A percentile compares a stretch with the other conserved stretches of the same genome.
These are phyloP conservation scores for Athelia psychrophila DNA, from an alignment of 1,284 basidiomycete species.

Conservation along the genomic window DNA sequence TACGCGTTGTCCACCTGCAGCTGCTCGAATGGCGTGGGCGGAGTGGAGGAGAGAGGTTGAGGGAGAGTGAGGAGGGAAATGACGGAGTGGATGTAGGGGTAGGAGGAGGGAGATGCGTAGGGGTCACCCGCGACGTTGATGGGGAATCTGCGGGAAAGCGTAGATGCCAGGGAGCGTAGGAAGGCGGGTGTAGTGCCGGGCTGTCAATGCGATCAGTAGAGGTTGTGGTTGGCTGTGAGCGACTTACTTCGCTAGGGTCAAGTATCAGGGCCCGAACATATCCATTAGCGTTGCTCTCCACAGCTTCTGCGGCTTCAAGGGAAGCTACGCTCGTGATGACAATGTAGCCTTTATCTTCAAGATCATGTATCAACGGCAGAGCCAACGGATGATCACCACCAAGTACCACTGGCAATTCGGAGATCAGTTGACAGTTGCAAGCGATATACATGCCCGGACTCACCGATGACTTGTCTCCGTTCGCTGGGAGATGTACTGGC, in stretches of 20 bases:
- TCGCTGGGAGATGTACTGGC: conserved; percentile 34
- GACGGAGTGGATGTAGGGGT: conserved; percentile 68
- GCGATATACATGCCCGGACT: conserved; percentile 20
- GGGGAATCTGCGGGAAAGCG: conserved; percentile 80
- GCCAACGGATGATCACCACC: conserved; percentile 75
- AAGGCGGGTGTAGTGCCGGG: conserved; percentile 70
- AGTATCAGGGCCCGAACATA: conserved; percentile 78
- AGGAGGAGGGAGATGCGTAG: conserved; percentile 57
- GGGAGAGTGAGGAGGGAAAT: conserved; percentile 68
- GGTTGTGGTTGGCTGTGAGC: conserved; percentile 3
- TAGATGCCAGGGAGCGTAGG: conserved; percentile 72
- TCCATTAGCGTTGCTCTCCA: conserved; percentile 67
- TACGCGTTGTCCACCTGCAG: conserved; percentile 62
- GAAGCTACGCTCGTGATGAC: conserved; percentile 74
- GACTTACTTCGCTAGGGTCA: conserved; percentile 66
- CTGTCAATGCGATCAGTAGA: conserved; percentile 31
- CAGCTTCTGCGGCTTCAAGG: conserved; percentile 54
- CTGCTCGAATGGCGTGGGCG: conserved; percentile 65
- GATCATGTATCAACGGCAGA: conserved; percentile 62
- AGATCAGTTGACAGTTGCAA: conserved; percentile 3
- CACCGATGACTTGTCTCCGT: conserved; percentile 70
- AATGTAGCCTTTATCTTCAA: conserved; percentile 77
- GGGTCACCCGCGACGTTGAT: conserved; percentile 75
- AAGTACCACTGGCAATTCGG: conserved; percentile 57
- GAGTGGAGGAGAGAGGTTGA: conserved; percentile 32